Evolutionary conservation across 441 rosid genomes (phyloP).

Genomic region (Euphorbia corollata): DNA sequence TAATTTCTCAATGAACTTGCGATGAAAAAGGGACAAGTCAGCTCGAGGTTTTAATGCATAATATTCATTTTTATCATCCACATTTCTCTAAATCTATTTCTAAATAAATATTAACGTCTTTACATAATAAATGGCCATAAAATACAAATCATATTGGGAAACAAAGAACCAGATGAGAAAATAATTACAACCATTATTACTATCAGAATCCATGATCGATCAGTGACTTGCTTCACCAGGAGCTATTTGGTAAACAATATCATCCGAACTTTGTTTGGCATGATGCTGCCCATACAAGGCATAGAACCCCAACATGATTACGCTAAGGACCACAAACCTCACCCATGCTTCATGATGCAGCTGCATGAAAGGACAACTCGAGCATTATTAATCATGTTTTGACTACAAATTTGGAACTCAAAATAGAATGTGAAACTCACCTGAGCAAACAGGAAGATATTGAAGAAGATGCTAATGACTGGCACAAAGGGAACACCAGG

Average conservation of each 20-base stretch:
- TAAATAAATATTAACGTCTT: no score
- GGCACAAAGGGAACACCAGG: constrained; percentile 90
- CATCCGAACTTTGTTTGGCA: constrained; percentile 47
- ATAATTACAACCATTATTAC: not conserved
- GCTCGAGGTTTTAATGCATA: no score
- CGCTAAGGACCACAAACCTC: constrained; percentile 65
- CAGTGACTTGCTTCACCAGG: constrained; percentile 34
- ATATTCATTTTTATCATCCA: not conserved
- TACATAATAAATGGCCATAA: not conserved
- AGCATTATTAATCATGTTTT: constrained; percentile 2
- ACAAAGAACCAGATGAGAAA: not conserved
- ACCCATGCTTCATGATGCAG: constrained; percentile 91
- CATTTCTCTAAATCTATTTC: not conserved
- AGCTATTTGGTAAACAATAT: constrained; percentile 48
- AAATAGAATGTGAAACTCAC: constrained; percentile 28
- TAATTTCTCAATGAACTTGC: not conserved
- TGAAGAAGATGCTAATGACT: constrained; percentile 72
- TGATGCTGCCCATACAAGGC: constrained; percentile 83
- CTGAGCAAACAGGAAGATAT: constrained; percentile 95
- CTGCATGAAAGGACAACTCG: constrained; percentile 33
- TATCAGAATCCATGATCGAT: not conserved
- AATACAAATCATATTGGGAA: not conserved
- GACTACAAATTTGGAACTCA: not conserved
- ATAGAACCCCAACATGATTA: constrained; percentile 51
- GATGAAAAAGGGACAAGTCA: no score